phyloP scores from a whole-genome alignment of 331 rosid species.

The Quercus lobata region DNA sequence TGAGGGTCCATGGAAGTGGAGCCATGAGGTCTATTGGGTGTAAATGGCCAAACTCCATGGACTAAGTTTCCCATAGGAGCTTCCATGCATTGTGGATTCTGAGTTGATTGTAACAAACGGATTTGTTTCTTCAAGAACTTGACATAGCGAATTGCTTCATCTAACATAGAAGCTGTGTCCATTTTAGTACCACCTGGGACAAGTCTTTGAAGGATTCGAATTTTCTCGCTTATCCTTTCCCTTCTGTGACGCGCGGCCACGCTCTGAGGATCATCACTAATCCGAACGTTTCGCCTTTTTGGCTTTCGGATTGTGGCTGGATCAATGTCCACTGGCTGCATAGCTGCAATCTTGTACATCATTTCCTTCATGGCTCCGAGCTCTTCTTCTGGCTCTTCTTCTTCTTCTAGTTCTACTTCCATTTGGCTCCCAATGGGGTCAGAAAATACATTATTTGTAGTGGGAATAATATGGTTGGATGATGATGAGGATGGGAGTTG shows the following conservation, averaged over 20 bases:
- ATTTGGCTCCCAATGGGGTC: conserved; percentile 21
- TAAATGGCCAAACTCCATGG: conserved; percentile 33
- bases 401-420: conserved; percentile 11
- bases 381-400: conserved; percentile 50
- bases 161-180: conserved; percentile 93
- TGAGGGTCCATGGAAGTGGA: conserved; percentile 15
- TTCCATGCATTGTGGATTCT: conserved; percentile 23
- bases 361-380: conserved; percentile 92
- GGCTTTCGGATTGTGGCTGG: conserved; percentile 74
- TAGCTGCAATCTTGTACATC: conserved; percentile 92
- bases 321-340: conserved; percentile 94
- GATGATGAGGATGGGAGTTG: conserved; percentile 22
- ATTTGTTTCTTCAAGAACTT: conserved; percentile 89
- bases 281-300: conserved; percentile 69
- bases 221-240: conserved; percentile 84
- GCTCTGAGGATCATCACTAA: conserved; percentile 91
- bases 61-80: neutral
- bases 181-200: conserved; percentile 92
- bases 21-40: conserved; percentile 13
- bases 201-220: conserved; percentile 81
- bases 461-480: conserved; percentile 3
- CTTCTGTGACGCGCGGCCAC: conserved; percentile 87
- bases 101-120: conserved; percentile 59
- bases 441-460: conserved; percentile 16
- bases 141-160: conserved; percentile 87